These are phyloP conservation scores for Blastobotrys buckinghamii DNA, from an alignment of 1,139 yeast genomes.

Conservation along the genomic window DNA sequence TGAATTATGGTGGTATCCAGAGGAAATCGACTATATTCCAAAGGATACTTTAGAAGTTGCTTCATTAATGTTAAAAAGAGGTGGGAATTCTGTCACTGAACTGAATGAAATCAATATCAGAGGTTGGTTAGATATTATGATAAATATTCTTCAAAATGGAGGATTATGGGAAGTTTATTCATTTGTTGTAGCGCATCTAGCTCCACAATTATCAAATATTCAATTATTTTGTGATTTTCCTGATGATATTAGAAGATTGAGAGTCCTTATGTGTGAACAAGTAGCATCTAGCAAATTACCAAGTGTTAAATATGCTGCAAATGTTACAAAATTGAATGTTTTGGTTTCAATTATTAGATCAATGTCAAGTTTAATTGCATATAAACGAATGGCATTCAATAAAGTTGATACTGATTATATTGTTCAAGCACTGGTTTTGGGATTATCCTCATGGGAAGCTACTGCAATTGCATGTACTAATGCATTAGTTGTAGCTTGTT, in stretches of 20 bases:
- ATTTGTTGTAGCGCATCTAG: constrained; percentile 59
- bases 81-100: constrained; percentile 1
- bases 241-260: constrained; percentile 43
- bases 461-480: constrained; percentile 72
- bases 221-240: constrained; percentile 46
- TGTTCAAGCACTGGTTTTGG: constrained; percentile 56
- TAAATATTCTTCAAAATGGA: constrained; percentile 45
- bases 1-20: constrained; percentile 58
- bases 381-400: constrained; percentile 47
- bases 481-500: constrained; percentile 69
- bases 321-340: constrained; percentile 52
- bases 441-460: constrained; percentile 70
- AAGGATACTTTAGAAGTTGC: constrained; percentile 32
- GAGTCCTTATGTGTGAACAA: constrained; percentile 54
- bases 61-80: constrained; percentile 26
- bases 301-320: constrained; percentile 38
- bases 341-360: constrained; percentile 63
- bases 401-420: constrained; percentile 65
- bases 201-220: constrained; percentile 64
- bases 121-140: constrained; percentile 48
- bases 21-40: constrained; percentile 45
- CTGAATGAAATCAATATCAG: constrained; percentile 39
- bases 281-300: constrained; percentile 35
- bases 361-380: constrained; percentile 63
- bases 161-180: constrained; percentile 69